A percentile compares a stretch with the other conserved stretches of the same genome.
Conservation (phyloP, 2,329 filamentous ascomycete species). For the Botryotinia calthae region DNA sequence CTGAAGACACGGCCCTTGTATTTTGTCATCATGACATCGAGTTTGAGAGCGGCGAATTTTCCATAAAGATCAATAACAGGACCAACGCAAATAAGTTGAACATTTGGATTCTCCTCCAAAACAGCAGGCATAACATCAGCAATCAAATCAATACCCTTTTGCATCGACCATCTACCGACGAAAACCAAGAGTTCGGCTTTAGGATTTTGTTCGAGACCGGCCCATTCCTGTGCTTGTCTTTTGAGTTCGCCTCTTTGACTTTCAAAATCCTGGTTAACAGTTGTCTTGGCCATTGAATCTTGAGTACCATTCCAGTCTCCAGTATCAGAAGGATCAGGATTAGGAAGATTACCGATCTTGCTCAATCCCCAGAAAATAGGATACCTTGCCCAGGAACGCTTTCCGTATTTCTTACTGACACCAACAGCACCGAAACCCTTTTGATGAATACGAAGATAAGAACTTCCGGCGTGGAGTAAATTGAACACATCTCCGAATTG, state of each 20-base stretch:
- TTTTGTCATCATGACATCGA: constrained; percentile 59
- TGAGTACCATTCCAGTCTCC: constrained; percentile 55
- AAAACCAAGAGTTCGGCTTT: constrained; percentile 66
- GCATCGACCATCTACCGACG: constrained; percentile 66
- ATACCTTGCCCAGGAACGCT: constrained; percentile 63
- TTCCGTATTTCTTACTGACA: constrained; percentile 66
- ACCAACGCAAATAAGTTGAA: constrained; percentile 61
- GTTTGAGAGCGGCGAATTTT: constrained; percentile 64
- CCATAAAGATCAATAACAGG: constrained; percentile 67
- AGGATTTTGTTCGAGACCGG: constrained; percentile 58
- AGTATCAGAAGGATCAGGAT: constrained; percentile 64
- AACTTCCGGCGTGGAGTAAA: constrained; percentile 59
- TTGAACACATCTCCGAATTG: constrained; percentile 71
- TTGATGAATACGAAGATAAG: constrained; percentile 64
- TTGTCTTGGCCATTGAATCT: constrained; percentile 44
- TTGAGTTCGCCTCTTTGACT: constrained; percentile 51
- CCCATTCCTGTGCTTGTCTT: constrained; percentile 65
- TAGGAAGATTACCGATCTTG: constrained; percentile 64
- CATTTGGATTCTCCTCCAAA: constrained; percentile 57
- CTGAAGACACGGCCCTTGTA: constrained; percentile 65
- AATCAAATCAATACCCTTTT: constrained; percentile 67
- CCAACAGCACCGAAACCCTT: constrained; percentile 67
- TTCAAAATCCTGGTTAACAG: constrained; percentile 56
- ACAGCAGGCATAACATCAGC: constrained; percentile 64
- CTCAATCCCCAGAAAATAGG: constrained; percentile 68